Conservation (phyloP, 179 eudicot species). For the Patellifolia procumbens region DNA sequence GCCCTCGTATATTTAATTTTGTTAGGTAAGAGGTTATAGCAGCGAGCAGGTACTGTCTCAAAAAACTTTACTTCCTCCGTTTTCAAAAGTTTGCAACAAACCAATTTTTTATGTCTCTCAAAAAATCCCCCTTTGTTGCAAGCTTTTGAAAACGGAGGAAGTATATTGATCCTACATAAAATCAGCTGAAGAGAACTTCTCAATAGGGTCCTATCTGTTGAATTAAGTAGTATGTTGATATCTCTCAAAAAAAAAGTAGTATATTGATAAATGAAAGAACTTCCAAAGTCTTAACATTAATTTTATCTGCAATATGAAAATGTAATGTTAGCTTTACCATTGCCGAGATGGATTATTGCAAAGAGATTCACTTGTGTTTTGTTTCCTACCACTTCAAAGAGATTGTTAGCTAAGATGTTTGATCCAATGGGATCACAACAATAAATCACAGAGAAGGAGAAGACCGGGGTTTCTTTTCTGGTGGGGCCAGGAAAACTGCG, state of each 20-base stretch:
- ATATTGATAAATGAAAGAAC: not conserved
- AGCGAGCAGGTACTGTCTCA: not conserved
- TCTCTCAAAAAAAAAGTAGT: not conserved
- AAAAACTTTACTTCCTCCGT: not conserved
- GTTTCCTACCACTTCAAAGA: not conserved
- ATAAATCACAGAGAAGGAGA: not conserved
- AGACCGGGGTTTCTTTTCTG: too few relatives aligned
- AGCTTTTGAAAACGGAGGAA: too few relatives aligned
- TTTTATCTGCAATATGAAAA: not conserved
- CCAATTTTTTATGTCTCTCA: too few relatives aligned
- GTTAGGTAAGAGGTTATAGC: not conserved
- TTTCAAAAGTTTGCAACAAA: too few relatives aligned
- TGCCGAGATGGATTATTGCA: not conserved
- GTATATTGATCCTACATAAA: not conserved
- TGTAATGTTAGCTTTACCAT: not conserved
- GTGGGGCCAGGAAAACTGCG: too few relatives aligned
- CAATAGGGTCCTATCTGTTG: not conserved
- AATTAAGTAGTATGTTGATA: too few relatives aligned
- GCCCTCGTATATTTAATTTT: not conserved
- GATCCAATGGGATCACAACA: not conserved
- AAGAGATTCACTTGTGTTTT: not conserved
- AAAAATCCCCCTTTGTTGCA: too few relatives aligned
- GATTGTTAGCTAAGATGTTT: not conserved
- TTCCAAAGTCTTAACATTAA: too few relatives aligned
- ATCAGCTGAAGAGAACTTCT: not conserved